Evolutionary conservation across 1,284 basidiomycete genomes (phyloP), one percentile per base, ranked within the genome.

Genomic region (Cutaneotrichosporon curvatum): DNA sequence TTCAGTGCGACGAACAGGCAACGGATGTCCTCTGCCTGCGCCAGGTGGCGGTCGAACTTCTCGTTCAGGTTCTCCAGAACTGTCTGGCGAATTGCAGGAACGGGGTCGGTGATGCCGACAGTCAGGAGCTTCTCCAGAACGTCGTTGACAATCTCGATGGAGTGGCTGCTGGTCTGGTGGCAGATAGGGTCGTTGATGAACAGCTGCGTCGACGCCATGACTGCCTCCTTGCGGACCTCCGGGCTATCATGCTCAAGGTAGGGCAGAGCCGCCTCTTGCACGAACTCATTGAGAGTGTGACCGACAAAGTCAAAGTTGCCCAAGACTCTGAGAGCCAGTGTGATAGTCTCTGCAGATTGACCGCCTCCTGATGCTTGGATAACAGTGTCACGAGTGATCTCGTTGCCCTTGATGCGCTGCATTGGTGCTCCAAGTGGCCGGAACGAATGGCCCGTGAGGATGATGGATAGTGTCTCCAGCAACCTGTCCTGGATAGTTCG

Each of bases 1-100:
- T 98, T 98, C 48, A 98, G 78, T 0, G 94, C 96, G 55, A 98
- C 91, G 72, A 98, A 98, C 15, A 99, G 76, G 11, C 89, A 94
- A 10, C 92, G 83, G 10, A 99, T 91, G 62, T 97, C 95, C 71
- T 98, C 95, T 0, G 94, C 91, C 70, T 98, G 95, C 1, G 95
- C 89, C n/a, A 99, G 79, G 66, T 99, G 94, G 55, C 91, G 87
- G 66, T 99, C 95, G 59, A 99, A 98, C 35, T 89, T 84, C 59
- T 92, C 87, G 62, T 96, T 89, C 32, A 99, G 76, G 10, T 83
- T 84, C 12, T 83, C 81, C 16, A 99, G 77, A 1, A 98, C 95
- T 0, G 85, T 84, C 56, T 84, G 80, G n/a, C 92, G 79, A 52
- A 95, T 96, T 20, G 75, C 76, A 2, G 47, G 47, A 1, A 44